phyloP scores from a whole-genome alignment of 1,284 basidiomycete genomes.

The Microbotryum violaceum region DNA sequence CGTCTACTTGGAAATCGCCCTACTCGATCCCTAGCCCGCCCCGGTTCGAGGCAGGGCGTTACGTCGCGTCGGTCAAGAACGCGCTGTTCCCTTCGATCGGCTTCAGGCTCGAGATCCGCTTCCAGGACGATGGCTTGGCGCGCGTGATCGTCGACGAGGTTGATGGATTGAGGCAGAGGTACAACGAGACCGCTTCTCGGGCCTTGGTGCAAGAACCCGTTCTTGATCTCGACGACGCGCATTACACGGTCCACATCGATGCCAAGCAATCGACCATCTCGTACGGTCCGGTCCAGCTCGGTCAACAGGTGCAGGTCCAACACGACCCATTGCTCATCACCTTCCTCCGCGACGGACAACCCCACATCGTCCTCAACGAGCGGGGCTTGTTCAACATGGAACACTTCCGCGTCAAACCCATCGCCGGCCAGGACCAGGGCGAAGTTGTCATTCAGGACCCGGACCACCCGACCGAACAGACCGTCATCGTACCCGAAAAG shows the following conservation, averaged over 20 bases:
- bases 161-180: constrained; percentile 64
- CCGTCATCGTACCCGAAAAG: constrained; percentile 49
- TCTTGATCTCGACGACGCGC: constrained; percentile 41
- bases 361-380: constrained; percentile 84
- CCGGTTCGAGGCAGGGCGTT: constrained; percentile 53
- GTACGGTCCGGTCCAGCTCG: neutral
- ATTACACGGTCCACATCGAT: constrained; percentile 53
- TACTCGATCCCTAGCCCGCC: constrained; percentile 59
- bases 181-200: constrained; percentile 84
- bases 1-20: constrained; percentile 65
- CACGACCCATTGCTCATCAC: constrained; percentile 68
- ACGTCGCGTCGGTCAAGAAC: constrained; percentile 64
- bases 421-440: constrained; percentile 36
- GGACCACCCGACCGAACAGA: constrained; percentile 39
- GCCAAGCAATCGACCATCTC: constrained; percentile 48
- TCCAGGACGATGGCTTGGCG: constrained; percentile 58
- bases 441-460: constrained; percentile 35
- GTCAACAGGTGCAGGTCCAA: constrained; percentile 52
- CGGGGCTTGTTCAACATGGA: constrained; percentile 92
- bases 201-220: constrained; percentile 63
- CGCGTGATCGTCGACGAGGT: constrained; percentile 80
- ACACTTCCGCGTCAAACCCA: constrained; percentile 70
- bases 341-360: constrained; percentile 59
- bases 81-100: constrained; percentile 70
- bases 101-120: constrained; percentile 62